Evolutionary conservation across 352 stramenopile species (phyloP).

Genomic region (Phytophthora pistaciae): DNA sequence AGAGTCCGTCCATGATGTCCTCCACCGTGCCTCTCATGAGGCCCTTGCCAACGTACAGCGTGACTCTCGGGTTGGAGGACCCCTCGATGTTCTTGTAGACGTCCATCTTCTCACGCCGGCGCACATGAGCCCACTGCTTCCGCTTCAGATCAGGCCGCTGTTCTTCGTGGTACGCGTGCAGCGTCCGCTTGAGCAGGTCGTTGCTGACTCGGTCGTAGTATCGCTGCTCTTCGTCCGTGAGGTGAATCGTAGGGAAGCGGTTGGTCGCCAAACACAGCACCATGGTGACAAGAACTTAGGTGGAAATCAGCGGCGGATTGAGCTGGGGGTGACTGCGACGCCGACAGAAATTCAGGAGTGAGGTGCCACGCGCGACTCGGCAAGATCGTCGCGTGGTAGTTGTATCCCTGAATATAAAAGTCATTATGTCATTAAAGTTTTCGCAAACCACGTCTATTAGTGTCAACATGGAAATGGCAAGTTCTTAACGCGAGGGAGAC

Average conservation of each 20-base stretch:
- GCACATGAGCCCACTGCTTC: conserved; percentile 35
- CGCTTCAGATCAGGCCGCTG: conserved; percentile 21
- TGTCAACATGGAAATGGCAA: neutral
- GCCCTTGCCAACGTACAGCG: conserved; percentile 43
- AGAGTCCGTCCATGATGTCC: conserved; percentile 54
- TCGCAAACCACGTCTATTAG: neutral
- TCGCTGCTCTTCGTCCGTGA: conserved; percentile 37
- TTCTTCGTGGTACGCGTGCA: conserved; percentile 38
- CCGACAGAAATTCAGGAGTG: conserved; percentile 15
- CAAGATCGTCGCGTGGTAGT: neutral
- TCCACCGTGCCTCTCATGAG: conserved; percentile 45
- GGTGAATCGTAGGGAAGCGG: conserved; percentile 40
- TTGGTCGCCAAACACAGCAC: conserved; percentile 22
- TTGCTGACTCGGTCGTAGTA: conserved; percentile 39
- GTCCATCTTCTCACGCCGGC: conserved; percentile 34
- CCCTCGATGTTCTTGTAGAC: conserved; percentile 45
- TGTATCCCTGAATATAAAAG: neutral
- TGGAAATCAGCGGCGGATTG: neutral
- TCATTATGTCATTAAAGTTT: neutral
- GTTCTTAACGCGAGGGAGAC: neutral
- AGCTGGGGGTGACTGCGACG: neutral
- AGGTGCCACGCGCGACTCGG: conserved; percentile 4
- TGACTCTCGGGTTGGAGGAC: conserved; percentile 33
- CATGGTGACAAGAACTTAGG: conserved; percentile 2
- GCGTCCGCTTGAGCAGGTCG: conserved; percentile 44